A percentile compares a stretch with the other conserved stretches of the same genome.
Conservation (phyloP, 1,284 basidiomycete species). For the Microbotryomycetes sp. region DNA sequence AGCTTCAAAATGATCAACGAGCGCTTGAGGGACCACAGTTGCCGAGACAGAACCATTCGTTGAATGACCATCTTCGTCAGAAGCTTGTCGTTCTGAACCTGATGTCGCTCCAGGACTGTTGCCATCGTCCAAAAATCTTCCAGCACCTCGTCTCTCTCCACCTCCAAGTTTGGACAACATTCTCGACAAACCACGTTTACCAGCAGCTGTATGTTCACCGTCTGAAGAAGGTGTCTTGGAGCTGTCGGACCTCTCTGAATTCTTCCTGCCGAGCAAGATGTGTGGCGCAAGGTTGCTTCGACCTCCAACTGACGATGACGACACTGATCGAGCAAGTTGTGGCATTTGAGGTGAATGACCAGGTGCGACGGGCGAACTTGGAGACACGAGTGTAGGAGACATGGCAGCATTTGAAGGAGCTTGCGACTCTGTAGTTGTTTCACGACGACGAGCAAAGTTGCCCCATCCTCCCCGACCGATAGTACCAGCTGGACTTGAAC, state of each 20-base stretch:
- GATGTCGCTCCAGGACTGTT: neutral
- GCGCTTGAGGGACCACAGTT: slow-evolving; percentile 1
- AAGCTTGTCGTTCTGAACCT: neutral
- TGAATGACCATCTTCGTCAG: neutral
- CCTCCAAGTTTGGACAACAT: slow-evolving; percentile 23
- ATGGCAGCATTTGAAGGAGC: neutral
- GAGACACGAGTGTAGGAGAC: neutral
- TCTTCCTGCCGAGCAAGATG: slow-evolving; percentile 10
- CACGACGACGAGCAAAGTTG: slow-evolving; percentile 6
- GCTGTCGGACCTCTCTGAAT: slow-evolving; percentile 4
- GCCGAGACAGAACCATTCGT: neutral
- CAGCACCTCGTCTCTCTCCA: neutral
- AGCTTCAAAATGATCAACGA: slow-evolving; percentile 22
- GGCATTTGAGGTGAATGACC: slow-evolving; percentile 8
- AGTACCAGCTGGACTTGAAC: slow-evolving; percentile 6
- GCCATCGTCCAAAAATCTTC: neutral
- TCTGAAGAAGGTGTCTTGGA: slow-evolving; percentile 6
- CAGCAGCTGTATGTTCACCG: neutral
- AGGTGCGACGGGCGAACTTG: neutral
- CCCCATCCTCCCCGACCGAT: slow-evolving; percentile 6
- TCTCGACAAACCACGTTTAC: slow-evolving; percentile 15
- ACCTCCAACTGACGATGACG: slow-evolving; percentile 11
- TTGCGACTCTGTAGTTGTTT: slow-evolving; percentile 10
- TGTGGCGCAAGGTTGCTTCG: neutral
- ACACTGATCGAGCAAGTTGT: slow-evolving; percentile 20